These are phyloP conservation scores for Closterium sp. DNA, from an alignment of 139 green algal genomes.

Conservation along the genomic window DNA sequence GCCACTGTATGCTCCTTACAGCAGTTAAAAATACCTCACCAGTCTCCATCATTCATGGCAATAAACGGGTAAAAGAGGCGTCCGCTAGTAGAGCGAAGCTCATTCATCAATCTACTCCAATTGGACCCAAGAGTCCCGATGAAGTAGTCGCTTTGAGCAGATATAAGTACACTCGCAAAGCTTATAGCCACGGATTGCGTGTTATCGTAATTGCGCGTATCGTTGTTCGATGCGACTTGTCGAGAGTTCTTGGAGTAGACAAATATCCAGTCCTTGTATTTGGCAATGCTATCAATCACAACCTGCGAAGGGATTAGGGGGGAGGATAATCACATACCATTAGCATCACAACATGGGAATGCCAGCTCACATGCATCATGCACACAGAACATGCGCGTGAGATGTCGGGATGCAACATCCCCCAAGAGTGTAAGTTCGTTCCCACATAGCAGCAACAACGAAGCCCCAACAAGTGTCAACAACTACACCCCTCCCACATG, in stretches of 20 bases:
- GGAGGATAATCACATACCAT: no score
- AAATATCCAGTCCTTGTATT: conserved; percentile 11
- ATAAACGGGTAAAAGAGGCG: neutral
- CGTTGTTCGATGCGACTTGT: neutral
- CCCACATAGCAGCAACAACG: neutral
- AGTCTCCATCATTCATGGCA: conserved; percentile 10
- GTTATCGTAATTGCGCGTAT: neutral
- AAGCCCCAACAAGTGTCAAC: neutral
- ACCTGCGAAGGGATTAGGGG: no score
- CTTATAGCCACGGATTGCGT: neutral
- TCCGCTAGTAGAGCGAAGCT: conserved; percentile 33
- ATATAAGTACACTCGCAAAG: conserved; percentile 34
- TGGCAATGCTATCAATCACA: conserved; percentile 5
- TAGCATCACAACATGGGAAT: no score
- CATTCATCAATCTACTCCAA: conserved; percentile 24
- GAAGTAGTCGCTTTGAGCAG: conserved; percentile 21
- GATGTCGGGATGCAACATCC: no score
- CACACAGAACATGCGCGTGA: neutral
- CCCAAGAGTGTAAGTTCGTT: no score
- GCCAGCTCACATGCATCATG: no score
- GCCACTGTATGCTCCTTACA: no score
- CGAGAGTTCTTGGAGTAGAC: neutral
- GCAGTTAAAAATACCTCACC: neutral
- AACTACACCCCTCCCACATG: neutral
- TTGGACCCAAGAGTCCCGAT: conserved; percentile 23